Percentiles rank a stretch among this genome's conserved stretches.
Evolutionary conservation across 345 rosid genomes (phyloP).

Genomic region (Barbarea vulgaris): DNA sequence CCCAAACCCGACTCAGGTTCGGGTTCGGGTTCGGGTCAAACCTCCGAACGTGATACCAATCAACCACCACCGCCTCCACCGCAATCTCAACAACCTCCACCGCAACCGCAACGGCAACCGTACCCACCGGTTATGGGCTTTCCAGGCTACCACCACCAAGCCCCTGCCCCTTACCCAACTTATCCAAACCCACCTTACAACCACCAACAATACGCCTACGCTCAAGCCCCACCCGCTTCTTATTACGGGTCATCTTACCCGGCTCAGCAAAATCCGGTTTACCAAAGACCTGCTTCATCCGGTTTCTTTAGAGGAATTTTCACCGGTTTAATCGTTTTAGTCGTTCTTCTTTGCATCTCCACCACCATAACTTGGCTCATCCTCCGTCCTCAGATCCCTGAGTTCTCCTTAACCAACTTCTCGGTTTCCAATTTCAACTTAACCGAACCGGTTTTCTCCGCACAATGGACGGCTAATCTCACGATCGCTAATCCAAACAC

Average conservation of each 20-base stretch:
- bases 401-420: slow-evolving; percentile 37
- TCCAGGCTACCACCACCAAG: slow-evolving; percentile 33
- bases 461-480: slow-evolving; percentile 42
- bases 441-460: slow-evolving; percentile 43
- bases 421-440: slow-evolving; percentile 41
- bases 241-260: slow-evolving; percentile 45
- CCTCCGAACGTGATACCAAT: slow-evolving; percentile 32
- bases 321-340: slow-evolving; percentile 40
- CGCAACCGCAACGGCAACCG: slow-evolving; percentile 4
- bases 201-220: slow-evolving; percentile 29
- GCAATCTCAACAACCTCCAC: slow-evolving; percentile 21
- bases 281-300: slow-evolving; percentile 31
- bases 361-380: slow-evolving; percentile 43
- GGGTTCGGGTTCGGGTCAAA: slow-evolving; percentile 25
- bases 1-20: slow-evolving; percentile 30
- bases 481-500: slow-evolving; percentile 42
- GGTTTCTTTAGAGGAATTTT: slow-evolving; percentile 46
- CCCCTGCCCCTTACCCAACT: slow-evolving; percentile 22
- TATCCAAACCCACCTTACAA: slow-evolving; percentile 36
- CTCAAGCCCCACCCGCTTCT: slow-evolving; percentile 48
- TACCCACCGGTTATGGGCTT: slow-evolving; percentile 41
- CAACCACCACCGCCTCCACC: slow-evolving; percentile 32
- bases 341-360: slow-evolving; percentile 39
- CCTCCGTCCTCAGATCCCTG: slow-evolving; percentile 43
- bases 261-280: slow-evolving; percentile 22